Evolutionary conservation across 1,284 basidiomycete species (phyloP).

Genomic region (Rhodotorula sp.): DNA sequence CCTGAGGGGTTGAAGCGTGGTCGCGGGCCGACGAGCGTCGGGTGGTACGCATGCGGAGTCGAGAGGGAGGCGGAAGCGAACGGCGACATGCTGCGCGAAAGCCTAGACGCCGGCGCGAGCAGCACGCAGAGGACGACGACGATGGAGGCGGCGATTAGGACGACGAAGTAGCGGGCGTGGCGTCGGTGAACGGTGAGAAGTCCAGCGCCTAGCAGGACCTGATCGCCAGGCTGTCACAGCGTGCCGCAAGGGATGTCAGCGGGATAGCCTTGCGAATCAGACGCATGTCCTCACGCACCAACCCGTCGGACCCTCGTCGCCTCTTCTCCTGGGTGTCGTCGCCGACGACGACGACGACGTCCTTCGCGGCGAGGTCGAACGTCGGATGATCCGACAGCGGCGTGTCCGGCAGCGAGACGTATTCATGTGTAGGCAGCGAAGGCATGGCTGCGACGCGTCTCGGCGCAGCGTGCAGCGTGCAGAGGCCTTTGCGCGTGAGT

Average conservation of each 20-base stretch:
- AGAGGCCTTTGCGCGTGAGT: too few species aligned
- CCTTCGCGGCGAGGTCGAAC: not conserved
- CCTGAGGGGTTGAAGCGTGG: not conserved
- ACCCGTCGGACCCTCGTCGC: not conserved
- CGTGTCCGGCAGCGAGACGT: not conserved
- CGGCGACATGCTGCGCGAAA: not conserved
- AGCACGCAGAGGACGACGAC: not conserved
- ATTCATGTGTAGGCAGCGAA: not conserved
- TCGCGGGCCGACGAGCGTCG: constrained; percentile 16
- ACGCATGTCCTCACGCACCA: not conserved
- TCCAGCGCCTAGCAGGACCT: not conserved
- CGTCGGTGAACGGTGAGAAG: not conserved
- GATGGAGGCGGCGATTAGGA: not conserved
- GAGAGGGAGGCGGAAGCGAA: not conserved
- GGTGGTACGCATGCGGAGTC: not conserved
- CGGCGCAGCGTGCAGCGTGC: too few species aligned
- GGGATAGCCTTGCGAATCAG: not conserved
- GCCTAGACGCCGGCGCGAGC: not conserved
- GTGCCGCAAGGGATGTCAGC: not conserved
- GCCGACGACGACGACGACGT: not conserved
- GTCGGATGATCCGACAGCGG: not conserved
- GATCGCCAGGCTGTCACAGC: too few species aligned
- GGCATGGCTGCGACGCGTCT: not conserved
- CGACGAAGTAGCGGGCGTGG: not conserved
- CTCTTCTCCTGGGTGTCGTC: not conserved